Conservation (phyloP, 306 rosid genomes). For the Casuarina equisetifolia region DNA sequence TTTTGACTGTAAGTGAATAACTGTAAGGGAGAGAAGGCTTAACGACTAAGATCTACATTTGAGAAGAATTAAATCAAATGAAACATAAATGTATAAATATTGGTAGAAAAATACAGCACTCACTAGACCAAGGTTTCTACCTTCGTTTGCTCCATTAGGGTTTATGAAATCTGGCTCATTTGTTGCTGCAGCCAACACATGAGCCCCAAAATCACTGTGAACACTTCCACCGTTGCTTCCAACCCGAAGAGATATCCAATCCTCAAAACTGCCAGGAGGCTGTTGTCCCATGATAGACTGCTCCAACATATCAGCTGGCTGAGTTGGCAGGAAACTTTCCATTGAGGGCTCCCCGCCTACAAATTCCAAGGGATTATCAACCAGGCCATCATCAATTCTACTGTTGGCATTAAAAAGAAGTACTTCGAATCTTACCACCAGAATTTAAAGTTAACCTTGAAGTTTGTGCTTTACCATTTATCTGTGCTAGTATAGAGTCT, state of each 20-base stretch:
- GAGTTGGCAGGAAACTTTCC: conserved; percentile 92
- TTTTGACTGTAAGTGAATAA: not conserved
- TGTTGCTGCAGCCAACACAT: conserved; percentile 35
- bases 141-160: conserved; percentile 51
- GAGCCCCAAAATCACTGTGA: conserved; percentile 42
- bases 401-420: conserved; percentile 54
- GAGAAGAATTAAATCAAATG: not conserved
- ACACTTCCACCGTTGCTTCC: conserved; percentile 63
- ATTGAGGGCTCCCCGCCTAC: conserved; percentile 84
- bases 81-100: not conserved
- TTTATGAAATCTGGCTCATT: conserved; percentile 56
- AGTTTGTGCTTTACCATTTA: conserved; percentile 62
- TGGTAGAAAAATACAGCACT: conserved; percentile 35
- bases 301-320: conserved; percentile 58
- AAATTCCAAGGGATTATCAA: conserved; percentile 84
- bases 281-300: conserved; percentile 73
- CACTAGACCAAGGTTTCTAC: conserved; percentile 52
- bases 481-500: conserved; percentile 58
- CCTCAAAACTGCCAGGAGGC: conserved; percentile 74
- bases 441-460: conserved; percentile 66
- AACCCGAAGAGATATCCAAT: conserved; percentile 94
- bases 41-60: not conserved
- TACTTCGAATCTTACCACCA: conserved; percentile 44
- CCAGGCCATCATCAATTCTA: conserved; percentile 74
- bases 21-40: not conserved